phyloP scores from a whole-genome alignment of 2,329 filamentous ascomycete genomes.

The Aspergillus sp. region DNA sequence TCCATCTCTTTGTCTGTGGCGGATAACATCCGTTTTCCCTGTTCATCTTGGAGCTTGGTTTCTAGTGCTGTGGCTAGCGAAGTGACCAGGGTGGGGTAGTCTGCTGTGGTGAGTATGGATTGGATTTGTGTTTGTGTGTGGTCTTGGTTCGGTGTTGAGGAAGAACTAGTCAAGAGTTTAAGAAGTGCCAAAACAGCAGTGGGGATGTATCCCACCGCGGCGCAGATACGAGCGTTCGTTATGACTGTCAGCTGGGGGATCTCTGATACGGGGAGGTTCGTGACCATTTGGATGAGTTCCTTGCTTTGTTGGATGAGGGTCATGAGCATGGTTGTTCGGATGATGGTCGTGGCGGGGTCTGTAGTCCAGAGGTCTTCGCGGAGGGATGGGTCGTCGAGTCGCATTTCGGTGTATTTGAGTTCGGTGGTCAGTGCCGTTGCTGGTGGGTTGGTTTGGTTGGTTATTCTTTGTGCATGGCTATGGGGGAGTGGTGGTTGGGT shows the following conservation, averaged over 20 bases:
- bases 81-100: not conserved
- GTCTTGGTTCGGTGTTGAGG: not conserved
- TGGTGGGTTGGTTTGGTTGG: too few relatives aligned
- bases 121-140: not conserved
- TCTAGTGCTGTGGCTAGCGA: conserved; percentile 16
- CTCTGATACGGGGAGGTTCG: not conserved
- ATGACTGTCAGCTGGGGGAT: not conserved
- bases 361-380: conserved; percentile 24
- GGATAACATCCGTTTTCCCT: conserved; percentile 9
- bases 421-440: conserved; percentile 21
- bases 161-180: not conserved
- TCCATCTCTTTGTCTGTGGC: conserved; percentile 21
- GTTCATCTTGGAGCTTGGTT: conserved; percentile 6
- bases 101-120: not conserved
- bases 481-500: not conserved
- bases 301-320: conserved; percentile 20
- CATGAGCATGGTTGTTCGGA: conserved; percentile 25
- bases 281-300: conserved; percentile 20
- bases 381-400: conserved; percentile 23
- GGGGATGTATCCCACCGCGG: conserved; percentile 4
- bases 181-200: not conserved
- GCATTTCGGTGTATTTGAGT: conserved; percentile 22
- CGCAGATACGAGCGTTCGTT: not conserved
- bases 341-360: conserved; percentile 18
- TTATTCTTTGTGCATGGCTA: not conserved